Evolutionary conservation across 768 basidiomycete genomes (phyloP), one percentile per base, ranked within the genome.

Genomic region (Pleurotus sapidus): DNA sequence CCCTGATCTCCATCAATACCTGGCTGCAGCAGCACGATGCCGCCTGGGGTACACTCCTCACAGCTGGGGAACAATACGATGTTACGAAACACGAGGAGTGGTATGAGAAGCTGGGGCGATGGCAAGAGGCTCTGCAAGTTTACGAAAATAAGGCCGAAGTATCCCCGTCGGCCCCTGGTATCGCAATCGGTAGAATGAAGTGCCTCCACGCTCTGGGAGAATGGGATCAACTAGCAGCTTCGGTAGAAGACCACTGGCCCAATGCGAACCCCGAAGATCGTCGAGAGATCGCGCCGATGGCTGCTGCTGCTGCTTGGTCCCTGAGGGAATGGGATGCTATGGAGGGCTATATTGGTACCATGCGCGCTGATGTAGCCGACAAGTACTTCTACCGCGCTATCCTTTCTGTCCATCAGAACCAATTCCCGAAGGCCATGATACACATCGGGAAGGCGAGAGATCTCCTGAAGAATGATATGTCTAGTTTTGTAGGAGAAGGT

Each of bases 121-220:
- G 97, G 97, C 91, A 94, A 65, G 93, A 98, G 61, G 97, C 97
- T 0, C 74, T 98, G 39, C 78, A 73, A 7, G 89, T 89, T 0
- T 97, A 96, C 66, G 90, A 95, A 61, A 84, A 84, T 64, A 91
- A 89, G 65, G 84, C 83, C 4, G 78, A 83, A 60, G 74, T 80
- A n/a, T 90, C 95, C 62, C 90, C 92, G 0, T 80, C 82, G 42
- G 83, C 86, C 18, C 84, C 86, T 5, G 90, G 91, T 45, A 77
- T 93, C 25, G 87, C 89, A 49, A 84, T 95, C 49, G 97, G 96
- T 3, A 84, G 91, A 40, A 95, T 98, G 87, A 94, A 93, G 64
- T 98, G 95, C 68, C 73, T 98, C 15, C 95, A 98, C 70, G 97
- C 97, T 2, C 83, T 99, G 7, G 97, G 97, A 37, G 96, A 98